Evolutionary conservation across 768 basidiomycete species (phyloP).

Genomic region (Mycena floridula): DNA sequence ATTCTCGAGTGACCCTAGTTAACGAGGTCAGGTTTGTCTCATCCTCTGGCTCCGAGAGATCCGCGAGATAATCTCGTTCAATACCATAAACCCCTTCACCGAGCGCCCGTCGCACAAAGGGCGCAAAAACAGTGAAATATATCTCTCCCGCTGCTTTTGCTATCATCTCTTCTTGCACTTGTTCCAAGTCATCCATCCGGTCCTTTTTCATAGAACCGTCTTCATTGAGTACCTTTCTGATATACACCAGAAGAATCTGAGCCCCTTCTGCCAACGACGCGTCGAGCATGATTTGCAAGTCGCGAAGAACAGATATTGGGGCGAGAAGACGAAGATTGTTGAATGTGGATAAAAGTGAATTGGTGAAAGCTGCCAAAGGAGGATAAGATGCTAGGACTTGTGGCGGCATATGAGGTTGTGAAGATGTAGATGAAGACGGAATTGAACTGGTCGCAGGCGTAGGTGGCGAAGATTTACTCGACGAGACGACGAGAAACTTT

Average conservation of each 20-base stretch:
- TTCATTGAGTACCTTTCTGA: constrained; percentile 14
- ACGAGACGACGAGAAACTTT: constrained; percentile 41
- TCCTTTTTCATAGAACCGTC: constrained; percentile 14
- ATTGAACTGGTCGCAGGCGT: constrained; percentile 10
- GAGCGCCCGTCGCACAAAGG: constrained; percentile 64
- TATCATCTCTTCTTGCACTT: constrained; percentile 25
- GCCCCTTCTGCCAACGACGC: constrained; percentile 40
- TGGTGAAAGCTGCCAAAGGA: constrained; percentile 67
- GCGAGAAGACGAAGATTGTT: constrained; percentile 81
- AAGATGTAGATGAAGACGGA: constrained; percentile 15
- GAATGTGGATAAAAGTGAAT: constrained; percentile 64
- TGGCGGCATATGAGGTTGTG: constrained; percentile 60
- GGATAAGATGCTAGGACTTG: constrained; percentile 67
- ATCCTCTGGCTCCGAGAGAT: neutral
- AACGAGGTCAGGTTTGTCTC: no score
- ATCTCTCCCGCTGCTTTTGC: constrained; percentile 45
- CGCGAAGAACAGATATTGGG: constrained; percentile 50
- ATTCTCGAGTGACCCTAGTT: no score
- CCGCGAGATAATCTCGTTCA: constrained; percentile 8
- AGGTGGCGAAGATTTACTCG: constrained; percentile 19
- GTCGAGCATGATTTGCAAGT: constrained; percentile 48
- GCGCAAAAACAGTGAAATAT: constrained; percentile 58
- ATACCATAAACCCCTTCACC: constrained; percentile 70
- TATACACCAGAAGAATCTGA: constrained; percentile 40
- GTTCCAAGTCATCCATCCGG: constrained; percentile 21